phyloP scores from a whole-genome alignment of 495 filamentous ascomycete species.

The Rusavskia elegans region DNA sequence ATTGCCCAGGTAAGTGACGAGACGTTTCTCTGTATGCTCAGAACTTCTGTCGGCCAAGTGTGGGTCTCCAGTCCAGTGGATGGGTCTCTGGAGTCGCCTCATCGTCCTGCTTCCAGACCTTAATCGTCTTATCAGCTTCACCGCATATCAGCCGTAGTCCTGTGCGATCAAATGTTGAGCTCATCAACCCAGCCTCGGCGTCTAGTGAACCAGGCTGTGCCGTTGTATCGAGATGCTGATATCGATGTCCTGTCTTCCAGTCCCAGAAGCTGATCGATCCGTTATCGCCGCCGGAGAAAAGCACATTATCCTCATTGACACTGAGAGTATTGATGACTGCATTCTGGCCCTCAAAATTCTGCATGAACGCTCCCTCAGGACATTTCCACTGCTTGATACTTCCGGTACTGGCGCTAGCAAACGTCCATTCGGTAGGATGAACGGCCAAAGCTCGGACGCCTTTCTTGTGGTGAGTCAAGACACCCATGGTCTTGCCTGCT shows the following conservation, averaged over 20 bases:
- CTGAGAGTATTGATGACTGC: constrained; percentile 89
- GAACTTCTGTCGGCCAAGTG: constrained; percentile 54
- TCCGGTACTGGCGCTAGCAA: constrained; percentile 76
- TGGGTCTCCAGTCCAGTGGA: constrained; percentile 87
- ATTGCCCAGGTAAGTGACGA: background rate
- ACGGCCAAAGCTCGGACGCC: constrained; percentile 72
- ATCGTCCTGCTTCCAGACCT: constrained; percentile 90
- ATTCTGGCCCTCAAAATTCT: constrained; percentile 96
- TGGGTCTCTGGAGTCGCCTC: constrained; percentile 80
- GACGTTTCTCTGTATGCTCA: constrained; percentile 15
- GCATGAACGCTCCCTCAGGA: constrained; percentile 96
- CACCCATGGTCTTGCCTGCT: constrained; percentile 88
- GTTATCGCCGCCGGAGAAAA: constrained; percentile 93
- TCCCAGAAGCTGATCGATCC: constrained; percentile 98
- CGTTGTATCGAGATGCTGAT: constrained; percentile 72
- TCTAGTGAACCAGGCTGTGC: constrained; percentile 91
- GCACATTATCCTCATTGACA: constrained; percentile 84
- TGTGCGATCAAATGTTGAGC: constrained; percentile 75
- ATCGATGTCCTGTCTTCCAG: constrained; percentile 92
- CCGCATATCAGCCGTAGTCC: constrained; percentile 82
- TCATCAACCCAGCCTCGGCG: constrained; percentile 88
- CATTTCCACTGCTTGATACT: constrained; percentile 99
- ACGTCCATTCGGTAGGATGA: constrained; percentile 92
- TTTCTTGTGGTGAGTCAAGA: constrained; percentile 97
- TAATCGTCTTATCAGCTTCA: constrained; percentile 94